Conservation (phyloP, 306 rosid genomes). For the Lathyrus oleraceus region DNA sequence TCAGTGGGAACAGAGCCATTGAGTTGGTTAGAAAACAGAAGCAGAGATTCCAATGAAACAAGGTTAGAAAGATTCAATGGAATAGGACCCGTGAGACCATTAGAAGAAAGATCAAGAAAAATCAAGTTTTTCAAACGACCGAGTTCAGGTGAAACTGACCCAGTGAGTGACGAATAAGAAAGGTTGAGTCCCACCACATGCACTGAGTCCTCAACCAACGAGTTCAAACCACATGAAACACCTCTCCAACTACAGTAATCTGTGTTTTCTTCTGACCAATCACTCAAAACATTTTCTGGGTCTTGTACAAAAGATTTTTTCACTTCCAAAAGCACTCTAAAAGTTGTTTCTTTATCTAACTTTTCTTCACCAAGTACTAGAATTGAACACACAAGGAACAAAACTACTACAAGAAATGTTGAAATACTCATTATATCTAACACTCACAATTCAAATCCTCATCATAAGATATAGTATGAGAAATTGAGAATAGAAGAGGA, state of each 20-base stretch:
- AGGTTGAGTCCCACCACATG: constrained; percentile 72
- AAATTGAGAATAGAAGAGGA: constrained; percentile 28
- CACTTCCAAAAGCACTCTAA: constrained; percentile 69
- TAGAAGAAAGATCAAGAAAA: constrained; percentile 79
- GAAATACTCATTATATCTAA: constrained; percentile 21
- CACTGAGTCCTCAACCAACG: constrained; percentile 41
- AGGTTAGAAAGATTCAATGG: constrained; percentile 73
- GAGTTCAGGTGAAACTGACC: constrained; percentile 67
- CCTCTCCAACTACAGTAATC: constrained; percentile 83
- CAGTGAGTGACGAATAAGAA: constrained; percentile 79
- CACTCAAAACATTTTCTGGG: constrained; percentile 62
- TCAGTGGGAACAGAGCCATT: constrained; percentile 64
- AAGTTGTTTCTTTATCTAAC: constrained; percentile 42
- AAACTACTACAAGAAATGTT: constrained; percentile 21
- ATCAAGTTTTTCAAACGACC: constrained; percentile 60
- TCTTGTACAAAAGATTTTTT: constrained; percentile 62
- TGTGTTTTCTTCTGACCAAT: constrained; percentile 60
- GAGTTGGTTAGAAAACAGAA: constrained; percentile 77
- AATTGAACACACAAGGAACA: constrained; percentile 33
- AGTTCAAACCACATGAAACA: constrained; percentile 51
- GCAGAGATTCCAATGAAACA: constrained; percentile 63
- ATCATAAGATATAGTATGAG: not conserved
- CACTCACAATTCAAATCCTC: not conserved
- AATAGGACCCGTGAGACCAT: constrained; percentile 76
- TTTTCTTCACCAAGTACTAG: constrained; percentile 37